Evolutionary conservation across 495 filamentous ascomycete genomes (phyloP), one percentile per base, ranked within the genome.

Genomic region (Penicillium crystallinum): DNA sequence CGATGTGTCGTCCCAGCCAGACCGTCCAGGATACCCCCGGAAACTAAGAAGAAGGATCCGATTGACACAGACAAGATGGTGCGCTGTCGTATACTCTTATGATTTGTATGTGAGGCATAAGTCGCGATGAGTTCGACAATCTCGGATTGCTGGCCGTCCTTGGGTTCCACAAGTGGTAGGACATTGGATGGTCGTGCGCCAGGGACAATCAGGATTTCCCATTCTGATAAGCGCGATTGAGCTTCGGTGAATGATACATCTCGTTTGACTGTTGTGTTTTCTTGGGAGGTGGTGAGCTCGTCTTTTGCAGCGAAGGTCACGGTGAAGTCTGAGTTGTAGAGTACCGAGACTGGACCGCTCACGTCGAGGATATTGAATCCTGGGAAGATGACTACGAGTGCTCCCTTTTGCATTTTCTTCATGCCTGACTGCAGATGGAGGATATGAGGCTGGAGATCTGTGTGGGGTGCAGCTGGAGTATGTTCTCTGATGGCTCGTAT

Each of bases 1-100:
- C 48, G 48, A n/a, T 51, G 48, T 17, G 48, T 51, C 6, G 36
- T 51, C 8, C 37, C 48, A n/a, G n/a, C 27, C 14, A 51, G 48
- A 5, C 48, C 48, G 25, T 51, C 48, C 12, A 51, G 48, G 1
- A 51, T 18, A 25, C 48, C 48, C 0, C 4, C 38, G 15, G 11
- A 10, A 14, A 17, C 48, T 14, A 51, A 30, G 0, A 51, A n/a
- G 10, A 33, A 51, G 4, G 36, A 12, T 14, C 48, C 48, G 2
- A 42, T 34, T 11, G 36, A 51, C 8, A 51, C 38, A 6, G 48
- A 42, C 18, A 51, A 12, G 15, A 42, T 23, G 7, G 38, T 43
- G n/a, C 25, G 48, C 21, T 33, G 11, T 6, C n/a, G 31, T 5
- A n/a, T 0, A 18, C 23, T n/a, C 6, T 43, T 22, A 6, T 51